Conservation (phyloP, 768 basidiomycete species). For the Mrakia frigida region DNA sequence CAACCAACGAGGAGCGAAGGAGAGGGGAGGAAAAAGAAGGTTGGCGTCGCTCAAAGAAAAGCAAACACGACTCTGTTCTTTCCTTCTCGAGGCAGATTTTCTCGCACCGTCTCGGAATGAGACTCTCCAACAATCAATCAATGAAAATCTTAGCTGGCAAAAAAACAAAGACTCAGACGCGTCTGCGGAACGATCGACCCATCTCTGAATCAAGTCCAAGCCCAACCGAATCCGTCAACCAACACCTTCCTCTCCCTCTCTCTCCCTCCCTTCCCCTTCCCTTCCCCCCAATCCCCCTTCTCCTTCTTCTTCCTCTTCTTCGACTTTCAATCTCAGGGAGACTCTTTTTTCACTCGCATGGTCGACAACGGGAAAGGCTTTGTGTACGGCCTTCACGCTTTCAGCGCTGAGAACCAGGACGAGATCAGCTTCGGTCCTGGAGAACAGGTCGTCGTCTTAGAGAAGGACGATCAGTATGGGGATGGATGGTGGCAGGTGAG, state of each 20-base stretch:
- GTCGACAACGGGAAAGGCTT: conserved; percentile 38
- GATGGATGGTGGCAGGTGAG: conserved; percentile 95
- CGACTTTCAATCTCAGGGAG: not conserved
- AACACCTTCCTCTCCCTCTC: not conserved
- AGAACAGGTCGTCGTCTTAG: conserved; percentile 80
- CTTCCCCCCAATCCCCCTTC: not conserved
- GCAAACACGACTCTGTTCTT: no score
- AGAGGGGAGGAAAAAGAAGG: no score
- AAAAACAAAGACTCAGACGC: no score
- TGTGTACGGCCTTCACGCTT: conserved; percentile 83
- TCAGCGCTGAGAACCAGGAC: conserved; percentile 86
- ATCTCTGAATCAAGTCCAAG: not conserved
- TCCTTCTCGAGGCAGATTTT: no score
- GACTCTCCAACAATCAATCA: no score
- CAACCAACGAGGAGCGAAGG: no score
- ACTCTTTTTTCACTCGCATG: no score
- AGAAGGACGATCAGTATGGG: conserved; percentile 84
- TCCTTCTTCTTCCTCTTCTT: not conserved
- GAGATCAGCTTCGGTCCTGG: conserved; percentile 81
- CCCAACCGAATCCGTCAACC: not conserved
- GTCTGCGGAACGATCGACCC: not conserved
- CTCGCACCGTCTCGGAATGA: no score
- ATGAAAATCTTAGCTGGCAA: no score
- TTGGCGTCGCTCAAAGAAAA: no score
- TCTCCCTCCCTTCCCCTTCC: not conserved